phyloP scores from a whole-genome alignment of 345 rosid species.

The Stellera chamaejasme region DNA sequence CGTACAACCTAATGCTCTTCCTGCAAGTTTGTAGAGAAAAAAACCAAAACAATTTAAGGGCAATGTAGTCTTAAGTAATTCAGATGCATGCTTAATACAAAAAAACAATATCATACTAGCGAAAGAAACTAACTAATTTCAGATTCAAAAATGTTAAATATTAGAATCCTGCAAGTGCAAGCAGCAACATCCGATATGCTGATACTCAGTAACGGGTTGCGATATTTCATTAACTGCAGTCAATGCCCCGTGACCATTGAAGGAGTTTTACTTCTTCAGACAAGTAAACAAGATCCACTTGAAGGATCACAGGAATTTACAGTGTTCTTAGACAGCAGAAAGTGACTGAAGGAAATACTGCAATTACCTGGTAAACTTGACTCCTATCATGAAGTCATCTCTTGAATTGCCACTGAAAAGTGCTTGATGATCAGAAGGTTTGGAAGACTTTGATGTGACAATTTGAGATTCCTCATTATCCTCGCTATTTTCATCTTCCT shows the following conservation, averaged over 20 bases:
- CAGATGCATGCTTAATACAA: not conserved
- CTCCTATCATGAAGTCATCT: slow-evolving; percentile 80
- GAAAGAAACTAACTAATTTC: too few relatives aligned
- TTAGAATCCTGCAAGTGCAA: too few relatives aligned
- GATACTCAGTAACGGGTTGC: too few relatives aligned
- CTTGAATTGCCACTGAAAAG: slow-evolving; percentile 72
- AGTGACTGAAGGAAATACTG: not conserved
- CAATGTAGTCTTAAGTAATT: slow-evolving; percentile 3
- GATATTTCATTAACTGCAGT: too few relatives aligned
- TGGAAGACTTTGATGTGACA: slow-evolving; percentile 42
- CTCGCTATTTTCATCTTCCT: slow-evolving; percentile 34
- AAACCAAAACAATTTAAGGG: not conserved
- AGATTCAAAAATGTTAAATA: too few relatives aligned
- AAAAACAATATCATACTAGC: too few relatives aligned
- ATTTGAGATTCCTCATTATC: slow-evolving; percentile 17
- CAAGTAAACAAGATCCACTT: too few relatives aligned
- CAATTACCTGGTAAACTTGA: slow-evolving; percentile 80
- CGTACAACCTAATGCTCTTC: slow-evolving; percentile 71
- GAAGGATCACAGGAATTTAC: too few relatives aligned
- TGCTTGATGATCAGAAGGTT: slow-evolving; percentile 73
- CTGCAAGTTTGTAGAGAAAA: slow-evolving; percentile 20
- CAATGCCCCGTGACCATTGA: not conserved
- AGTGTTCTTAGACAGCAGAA: too few relatives aligned
- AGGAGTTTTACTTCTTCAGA: not conserved
- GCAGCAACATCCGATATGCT: too few relatives aligned